Conservation (phyloP, 164 flowering plant genomes). For the Umbellularia californica region DNA sequence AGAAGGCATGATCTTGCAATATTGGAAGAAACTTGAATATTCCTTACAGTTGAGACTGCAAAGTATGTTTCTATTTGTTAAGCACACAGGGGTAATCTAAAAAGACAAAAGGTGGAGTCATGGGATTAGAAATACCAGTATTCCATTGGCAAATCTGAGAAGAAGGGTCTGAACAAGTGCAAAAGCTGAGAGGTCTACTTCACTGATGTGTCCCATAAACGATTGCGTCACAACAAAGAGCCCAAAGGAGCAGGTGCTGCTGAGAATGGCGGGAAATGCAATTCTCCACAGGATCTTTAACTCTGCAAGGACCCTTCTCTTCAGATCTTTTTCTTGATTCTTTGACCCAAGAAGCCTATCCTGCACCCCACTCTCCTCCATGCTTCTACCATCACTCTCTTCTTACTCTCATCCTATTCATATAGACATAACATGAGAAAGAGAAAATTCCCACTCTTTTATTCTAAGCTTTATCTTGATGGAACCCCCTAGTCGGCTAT, state of each 20-base stretch:
- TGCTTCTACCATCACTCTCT: background rate
- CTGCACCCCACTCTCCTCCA: background rate
- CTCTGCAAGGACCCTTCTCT: constrained; percentile 27
- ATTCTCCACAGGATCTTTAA: constrained; percentile 46
- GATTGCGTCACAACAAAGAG: constrained; percentile 38
- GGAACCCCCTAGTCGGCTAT: too few relatives aligned
- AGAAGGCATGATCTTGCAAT: too few relatives aligned
- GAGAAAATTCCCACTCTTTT: background rate
- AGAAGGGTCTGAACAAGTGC: constrained; percentile 42
- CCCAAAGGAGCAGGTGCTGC: constrained; percentile 38
- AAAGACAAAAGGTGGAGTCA: too few relatives aligned
- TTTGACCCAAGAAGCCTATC: constrained; percentile 4
- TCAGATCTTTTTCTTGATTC: constrained; percentile 4
- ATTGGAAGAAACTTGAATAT: background rate
- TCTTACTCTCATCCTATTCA: background rate
- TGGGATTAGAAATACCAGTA: constrained; percentile 27
- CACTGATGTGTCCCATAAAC: constrained; percentile 49
- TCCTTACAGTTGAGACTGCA: background rate
- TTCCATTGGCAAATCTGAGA: constrained; percentile 39
- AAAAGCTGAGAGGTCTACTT: constrained; percentile 39
- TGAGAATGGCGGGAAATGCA: constrained; percentile 49
- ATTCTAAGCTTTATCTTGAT: too few relatives aligned
- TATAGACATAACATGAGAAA: background rate
- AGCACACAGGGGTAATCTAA: too few relatives aligned
- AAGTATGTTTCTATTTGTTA: too few relatives aligned